Base-by-base conservation (phyloP, 129 eudicot species). In the Ambrosia artemisiifolia region DNA sequence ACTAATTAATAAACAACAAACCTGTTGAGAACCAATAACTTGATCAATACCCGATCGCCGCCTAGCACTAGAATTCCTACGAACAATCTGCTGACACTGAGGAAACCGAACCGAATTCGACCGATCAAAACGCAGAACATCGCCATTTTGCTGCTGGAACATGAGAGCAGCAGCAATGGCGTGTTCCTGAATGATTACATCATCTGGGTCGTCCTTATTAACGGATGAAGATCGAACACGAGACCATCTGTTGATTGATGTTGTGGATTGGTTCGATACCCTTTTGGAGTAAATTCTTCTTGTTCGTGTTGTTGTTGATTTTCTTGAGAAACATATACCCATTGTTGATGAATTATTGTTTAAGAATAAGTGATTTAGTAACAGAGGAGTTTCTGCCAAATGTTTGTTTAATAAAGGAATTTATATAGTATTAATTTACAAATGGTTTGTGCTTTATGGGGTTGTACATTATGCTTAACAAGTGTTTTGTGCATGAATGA, bases 91-190 rank as follows among this genome's bases (percentile, higher is more conserved):
- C 54, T 77, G 77, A 61, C 47, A 78, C 70, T 69, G 79, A 14
- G 85, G 82, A 35, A 73, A 73, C 74, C 88, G 77, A 43, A 78
- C 63, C 20, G 97, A 91, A 70, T 69, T 34, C 2, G 96, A 88
- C 46, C 96, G 89, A 76, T 82, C 96, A 74, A 88, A 91, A 17
- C 84, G 74, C 36, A 68, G 30, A 3, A 65, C 51, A 7, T 40
- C 84, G 63, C 80, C 86, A 67, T 85, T 83, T 64, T 79, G 90
- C 71, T 83, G 79, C 68, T 91, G 95, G 28, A 83, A 78, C 3
- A 88, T 77, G 14, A 91, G 77, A 62, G 97, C 97, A 9, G 96
- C 96, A n/a, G 97, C 92, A 14, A 88, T 63, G 24, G 95, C 93
- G 33, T 78, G 95, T 53, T 88, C 88, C 11, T 81, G 88, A 69